Evolutionary conservation across 2,329 filamentous ascomycete species (phyloP), one percentile per base, ranked within the genome.

Genomic region (Berkeleyomyces rouxiae): DNA sequence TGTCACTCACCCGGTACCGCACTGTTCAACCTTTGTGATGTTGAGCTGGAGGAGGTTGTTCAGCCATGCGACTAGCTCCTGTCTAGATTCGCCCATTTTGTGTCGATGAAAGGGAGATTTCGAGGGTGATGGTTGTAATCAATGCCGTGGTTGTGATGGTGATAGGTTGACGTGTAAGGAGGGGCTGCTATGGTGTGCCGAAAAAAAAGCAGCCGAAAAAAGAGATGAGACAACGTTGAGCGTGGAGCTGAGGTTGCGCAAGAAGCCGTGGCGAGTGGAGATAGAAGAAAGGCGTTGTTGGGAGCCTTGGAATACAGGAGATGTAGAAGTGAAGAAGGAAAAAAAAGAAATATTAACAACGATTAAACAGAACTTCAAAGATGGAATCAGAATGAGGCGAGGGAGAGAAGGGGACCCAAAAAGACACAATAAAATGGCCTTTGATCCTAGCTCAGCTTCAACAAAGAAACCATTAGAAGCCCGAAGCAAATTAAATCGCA

Each of bases 31-130:
- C 77, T 96, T 97, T 70, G 88, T 97, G 70, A 99, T 85, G 78
- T 97, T 99, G 71, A 99, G 86, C 78, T 96, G 90, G 60, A 99
- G 85, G 66, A 99, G 87, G 81, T 88, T 92, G 81, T 99, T 99
- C 68, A 97, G 80, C 93, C 93, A 99, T 77, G 85, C 82, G 69
- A 99, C 81, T 69, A 99, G 84, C 79, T 99, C 93, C 78, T 99
- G 93, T 80, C 93, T 81, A 70, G 82, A 85, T 77, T 84, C 82
- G 73, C 81, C 80, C 82, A 85, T 85, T 69, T 73, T 76, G 74
- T 62, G 61, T 55, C 16, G 23, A 39, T 55, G 7, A 13, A 36
- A 63, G 64, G 11, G 33, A 44, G 40, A 58, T 33, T 43, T 37
- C 61, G 64, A 51, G 65, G 59, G 60, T 42, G 55, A 60, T 58